These are phyloP conservation scores for Boletus fagicola DNA, from an alignment of 768 basidiomycete genomes.

Conservation along the genomic window DNA sequence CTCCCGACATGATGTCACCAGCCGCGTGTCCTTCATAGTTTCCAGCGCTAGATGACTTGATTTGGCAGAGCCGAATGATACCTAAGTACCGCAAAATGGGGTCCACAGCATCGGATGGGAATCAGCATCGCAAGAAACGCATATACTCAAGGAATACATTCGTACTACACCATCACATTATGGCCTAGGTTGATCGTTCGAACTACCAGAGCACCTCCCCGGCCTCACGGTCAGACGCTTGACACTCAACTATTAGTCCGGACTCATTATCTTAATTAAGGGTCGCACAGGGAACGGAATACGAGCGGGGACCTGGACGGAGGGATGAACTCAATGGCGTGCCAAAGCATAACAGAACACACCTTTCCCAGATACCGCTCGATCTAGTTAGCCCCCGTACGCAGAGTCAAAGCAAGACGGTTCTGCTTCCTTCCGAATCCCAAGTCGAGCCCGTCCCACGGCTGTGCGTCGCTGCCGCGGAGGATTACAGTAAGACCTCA, in stretches of 20 bases:
- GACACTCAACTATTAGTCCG: background rate
- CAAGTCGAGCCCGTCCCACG: background rate
- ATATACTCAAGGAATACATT: background rate
- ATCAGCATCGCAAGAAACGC: background rate
- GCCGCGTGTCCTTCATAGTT: constrained; percentile 1
- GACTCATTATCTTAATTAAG: background rate
- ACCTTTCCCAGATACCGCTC: background rate
- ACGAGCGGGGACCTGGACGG: background rate
- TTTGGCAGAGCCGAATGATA: background rate
- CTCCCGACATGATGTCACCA: background rate
- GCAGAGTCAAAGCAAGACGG: background rate
- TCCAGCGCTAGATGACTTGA: background rate
- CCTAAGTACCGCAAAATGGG: background rate
- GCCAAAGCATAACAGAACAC: background rate
- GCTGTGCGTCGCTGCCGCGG: too few relatives aligned
- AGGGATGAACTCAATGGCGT: background rate
- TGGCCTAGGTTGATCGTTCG: background rate
- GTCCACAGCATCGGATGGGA: background rate
- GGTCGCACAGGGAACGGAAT: too few relatives aligned
- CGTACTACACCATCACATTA: background rate
- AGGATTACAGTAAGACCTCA: background rate
- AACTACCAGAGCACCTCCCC: background rate
- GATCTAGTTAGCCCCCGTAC: background rate
- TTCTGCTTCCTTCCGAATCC: background rate
- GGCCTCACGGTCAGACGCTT: background rate